Conservation (phyloP, 495 filamentous ascomycete species). For the Acidiella bohemica region DNA sequence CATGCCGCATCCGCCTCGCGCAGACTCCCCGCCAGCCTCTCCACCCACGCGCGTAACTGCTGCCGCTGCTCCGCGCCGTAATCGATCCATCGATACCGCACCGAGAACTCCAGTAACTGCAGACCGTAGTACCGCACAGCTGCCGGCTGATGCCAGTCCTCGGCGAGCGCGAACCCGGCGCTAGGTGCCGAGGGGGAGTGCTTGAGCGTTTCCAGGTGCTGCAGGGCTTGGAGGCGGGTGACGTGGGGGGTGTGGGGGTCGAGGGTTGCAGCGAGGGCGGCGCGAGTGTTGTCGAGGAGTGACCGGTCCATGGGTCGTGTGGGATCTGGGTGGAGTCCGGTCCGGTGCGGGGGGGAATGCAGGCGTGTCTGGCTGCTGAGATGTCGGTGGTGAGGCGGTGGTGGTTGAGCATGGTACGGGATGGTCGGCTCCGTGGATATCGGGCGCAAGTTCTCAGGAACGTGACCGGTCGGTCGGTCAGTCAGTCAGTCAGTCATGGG, state of each 20-base stretch:
- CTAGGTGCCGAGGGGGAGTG: slow-evolving; percentile 59
- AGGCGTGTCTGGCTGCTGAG: slow-evolving; percentile 4
- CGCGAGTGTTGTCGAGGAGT: slow-evolving; percentile 53
- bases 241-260: slow-evolving; percentile 69
- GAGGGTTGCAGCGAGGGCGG: slow-evolving; percentile 76
- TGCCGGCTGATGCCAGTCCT: slow-evolving; percentile 53
- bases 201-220: slow-evolving; percentile 75
- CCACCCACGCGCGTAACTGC: slow-evolving; percentile 56
- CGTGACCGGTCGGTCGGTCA: too few relatives aligned
- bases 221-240: slow-evolving; percentile 66
- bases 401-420: too few relatives aligned
- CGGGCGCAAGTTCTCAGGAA: too few relatives aligned
- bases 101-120: slow-evolving; percentile 73
- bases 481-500: too few relatives aligned
- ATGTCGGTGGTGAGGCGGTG: not conserved
- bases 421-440: too few relatives aligned
- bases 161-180: slow-evolving; percentile 74
- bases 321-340: slow-evolving; percentile 13
- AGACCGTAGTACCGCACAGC: slow-evolving; percentile 88
- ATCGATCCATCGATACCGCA: slow-evolving; percentile 69
- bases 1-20: slow-evolving; percentile 63
- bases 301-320: too few relatives aligned
- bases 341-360: slow-evolving; percentile 5
- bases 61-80: slow-evolving; percentile 48
- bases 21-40: slow-evolving; percentile 63